Base-by-base conservation (phyloP, 305 asterid genomes). In the Fraxinus floribunda region DNA sequence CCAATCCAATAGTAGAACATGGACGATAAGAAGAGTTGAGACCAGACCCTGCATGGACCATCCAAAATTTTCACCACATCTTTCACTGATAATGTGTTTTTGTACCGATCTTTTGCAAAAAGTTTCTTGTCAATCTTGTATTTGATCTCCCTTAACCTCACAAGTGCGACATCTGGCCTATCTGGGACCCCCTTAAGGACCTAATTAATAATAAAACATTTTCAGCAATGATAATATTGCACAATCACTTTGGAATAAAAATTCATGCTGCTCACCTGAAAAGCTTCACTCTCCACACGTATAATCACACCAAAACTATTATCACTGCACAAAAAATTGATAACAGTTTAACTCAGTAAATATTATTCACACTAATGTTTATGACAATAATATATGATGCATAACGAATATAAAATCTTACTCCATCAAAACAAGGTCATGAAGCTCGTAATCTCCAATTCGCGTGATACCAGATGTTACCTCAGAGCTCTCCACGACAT, bases 201-300 rank as follows among this genome's bases (percentile, higher is more conserved):
- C 99, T 97, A 88, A 75, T 62, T 36, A 84, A 76, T 77, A 46
- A 80, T 66, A 81, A 76, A 38, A 26, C 76, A 76, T 62, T 66
- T 84, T 87, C 81, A 89, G 84, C 72, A 83, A 30, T 29, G 72
- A 75, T 62, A 79, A 70, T 83, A 13, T 68, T 32, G 22, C 44
- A 78, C 49, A 66, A 80, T 73, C 55, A 79, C 22, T 15, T 76
- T 29, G 9, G 49, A 55, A 78, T 77, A 29, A 76, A 44, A 77
- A 81, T 72, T 64, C 52, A 26, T 3, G 62, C 66, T 64, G 80
- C 86, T 86, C 80, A 93, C 99, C 95, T 94, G 98, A 83, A 97
- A 91, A 74, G 98, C 98, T 89, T 97, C 98, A 82, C 97, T 93
- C 82, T 97, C 99, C 29, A 97, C 98, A 78, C 98, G 97, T 86